A percentile compares a stretch with the other conserved stretches of the same genome.
phyloP scores from a whole-genome alignment of 257 asterid species.

The Gentiana macrophylla region DNA sequence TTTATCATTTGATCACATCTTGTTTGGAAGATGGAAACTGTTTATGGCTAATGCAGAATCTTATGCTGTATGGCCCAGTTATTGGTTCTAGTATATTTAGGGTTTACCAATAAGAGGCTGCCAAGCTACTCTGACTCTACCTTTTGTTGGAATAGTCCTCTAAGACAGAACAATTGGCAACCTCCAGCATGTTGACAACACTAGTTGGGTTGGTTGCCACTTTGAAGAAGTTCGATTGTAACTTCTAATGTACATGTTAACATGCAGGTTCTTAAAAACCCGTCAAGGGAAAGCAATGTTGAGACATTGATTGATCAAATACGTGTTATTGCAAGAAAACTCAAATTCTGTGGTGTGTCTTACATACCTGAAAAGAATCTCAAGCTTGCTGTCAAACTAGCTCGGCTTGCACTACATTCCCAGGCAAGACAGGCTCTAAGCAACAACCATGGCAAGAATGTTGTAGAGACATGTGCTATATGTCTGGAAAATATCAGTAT shows the following conservation, averaged over 20 bases:
- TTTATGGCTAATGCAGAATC: too few species aligned
- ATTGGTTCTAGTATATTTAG: too few species aligned
- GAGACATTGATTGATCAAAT: conserved; percentile 27
- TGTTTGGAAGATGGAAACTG: not conserved
- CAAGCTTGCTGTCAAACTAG: conserved; percentile 36
- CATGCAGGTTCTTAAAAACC: conserved; percentile 36
- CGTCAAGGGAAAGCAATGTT: conserved; percentile 9
- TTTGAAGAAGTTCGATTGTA: not conserved
- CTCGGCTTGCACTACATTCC: conserved; percentile 24
- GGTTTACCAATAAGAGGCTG: too few species aligned
- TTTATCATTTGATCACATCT: too few species aligned
- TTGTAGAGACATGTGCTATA: conserved; percentile 31
- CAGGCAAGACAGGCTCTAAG: conserved; percentile 18
- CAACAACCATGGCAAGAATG: conserved; percentile 14
- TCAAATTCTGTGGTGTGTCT: conserved; percentile 10
- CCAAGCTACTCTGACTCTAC: too few species aligned
- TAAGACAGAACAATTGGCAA: too few species aligned
- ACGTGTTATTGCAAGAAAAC: conserved; percentile 25
- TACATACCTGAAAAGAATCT: conserved; percentile 17
- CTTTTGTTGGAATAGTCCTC: too few species aligned
- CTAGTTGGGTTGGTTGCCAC: not conserved
- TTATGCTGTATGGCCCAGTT: too few species aligned
- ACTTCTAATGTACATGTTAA: not conserved
- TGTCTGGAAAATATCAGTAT: conserved; percentile 36
- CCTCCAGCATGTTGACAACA: too few species aligned